A percentile compares a stretch with the other conserved stretches of the same genome.
Evolutionary conservation across 148 eudicot genomes (phyloP).

Genomic region (Beta vulgaris): DNA sequence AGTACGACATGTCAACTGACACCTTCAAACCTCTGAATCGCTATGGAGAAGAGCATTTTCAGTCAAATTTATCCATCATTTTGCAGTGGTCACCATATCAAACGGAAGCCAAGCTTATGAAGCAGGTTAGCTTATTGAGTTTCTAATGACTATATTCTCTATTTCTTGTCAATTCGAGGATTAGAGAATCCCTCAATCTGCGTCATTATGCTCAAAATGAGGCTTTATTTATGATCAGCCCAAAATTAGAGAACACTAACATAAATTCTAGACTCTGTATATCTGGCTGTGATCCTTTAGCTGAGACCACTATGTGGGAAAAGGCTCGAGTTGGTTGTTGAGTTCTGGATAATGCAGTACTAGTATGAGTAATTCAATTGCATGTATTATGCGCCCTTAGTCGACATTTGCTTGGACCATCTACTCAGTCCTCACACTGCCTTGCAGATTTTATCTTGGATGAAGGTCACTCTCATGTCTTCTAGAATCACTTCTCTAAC

Average conservation of each 20-base stretch:
- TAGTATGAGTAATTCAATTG: too few species aligned
- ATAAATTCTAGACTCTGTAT: background rate
- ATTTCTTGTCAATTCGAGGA: background rate
- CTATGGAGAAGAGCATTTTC: conserved; percentile 38
- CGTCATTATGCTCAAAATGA: background rate
- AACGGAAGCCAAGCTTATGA: conserved; percentile 57
- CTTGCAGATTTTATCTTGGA: too few species aligned
- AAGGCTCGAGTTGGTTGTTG: background rate
- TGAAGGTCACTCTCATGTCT: too few species aligned
- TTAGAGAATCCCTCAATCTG: background rate
- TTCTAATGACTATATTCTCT: background rate
- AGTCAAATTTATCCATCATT: conserved; percentile 53
- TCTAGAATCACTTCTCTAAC: too few species aligned
- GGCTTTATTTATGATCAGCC: background rate
- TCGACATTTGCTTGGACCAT: too few species aligned
- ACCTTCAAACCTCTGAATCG: conserved; percentile 40
- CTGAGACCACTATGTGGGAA: background rate
- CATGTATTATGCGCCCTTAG: too few species aligned
- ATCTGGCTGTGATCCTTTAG: background rate
- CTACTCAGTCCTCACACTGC: too few species aligned
- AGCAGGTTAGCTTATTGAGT: conserved; percentile 52
- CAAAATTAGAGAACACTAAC: background rate
- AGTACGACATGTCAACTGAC: conserved; percentile 43
- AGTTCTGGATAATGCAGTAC: too few species aligned
- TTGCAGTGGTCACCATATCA: conserved; percentile 87